Conservation (phyloP, 257 asterid genomes). For the Solanum clarkiae region DNA sequence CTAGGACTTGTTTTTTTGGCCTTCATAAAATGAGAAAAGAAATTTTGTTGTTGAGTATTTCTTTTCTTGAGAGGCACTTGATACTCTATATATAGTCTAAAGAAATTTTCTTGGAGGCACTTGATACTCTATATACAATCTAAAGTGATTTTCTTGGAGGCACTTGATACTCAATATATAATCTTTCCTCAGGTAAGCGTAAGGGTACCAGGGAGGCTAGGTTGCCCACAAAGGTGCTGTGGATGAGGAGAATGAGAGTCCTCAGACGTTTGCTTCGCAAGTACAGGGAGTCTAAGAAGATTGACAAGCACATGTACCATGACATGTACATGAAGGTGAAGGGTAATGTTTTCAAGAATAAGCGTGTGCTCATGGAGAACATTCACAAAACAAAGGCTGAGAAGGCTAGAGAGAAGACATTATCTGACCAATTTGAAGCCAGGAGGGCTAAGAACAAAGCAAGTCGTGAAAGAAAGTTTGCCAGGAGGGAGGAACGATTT, state of each 20-base stretch:
- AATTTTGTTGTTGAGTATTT: no score
- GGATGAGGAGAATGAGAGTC: conserved; percentile 97
- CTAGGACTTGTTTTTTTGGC: background rate
- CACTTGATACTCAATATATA: background rate
- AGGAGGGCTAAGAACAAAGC: conserved; percentile 97
- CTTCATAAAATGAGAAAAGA: background rate
- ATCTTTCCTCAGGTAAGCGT: conserved; percentile 53
- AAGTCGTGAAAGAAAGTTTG: conserved; percentile 80
- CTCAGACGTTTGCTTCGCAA: conserved; percentile 87
- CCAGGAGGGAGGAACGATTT: conserved; percentile 81
- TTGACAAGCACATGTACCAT: conserved; percentile 94
- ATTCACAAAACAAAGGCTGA: conserved; percentile 98
- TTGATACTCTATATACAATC: background rate
- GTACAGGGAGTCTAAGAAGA: conserved; percentile 86
- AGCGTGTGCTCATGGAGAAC: conserved; percentile 91
- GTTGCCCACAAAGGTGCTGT: conserved; percentile 78
- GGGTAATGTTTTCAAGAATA: conserved; percentile 96
- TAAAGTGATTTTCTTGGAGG: background rate
- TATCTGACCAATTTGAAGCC: conserved; percentile 93
- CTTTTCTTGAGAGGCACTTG: no score
- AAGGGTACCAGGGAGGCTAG: conserved; percentile 99
- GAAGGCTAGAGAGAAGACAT: conserved; percentile 87
- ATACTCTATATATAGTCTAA: no score
- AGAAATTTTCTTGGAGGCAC: background rate
- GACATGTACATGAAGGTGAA: conserved; percentile 99